phyloP scores from a whole-genome alignment of 768 basidiomycete genomes.

The Gymnopilus junonius region DNA sequence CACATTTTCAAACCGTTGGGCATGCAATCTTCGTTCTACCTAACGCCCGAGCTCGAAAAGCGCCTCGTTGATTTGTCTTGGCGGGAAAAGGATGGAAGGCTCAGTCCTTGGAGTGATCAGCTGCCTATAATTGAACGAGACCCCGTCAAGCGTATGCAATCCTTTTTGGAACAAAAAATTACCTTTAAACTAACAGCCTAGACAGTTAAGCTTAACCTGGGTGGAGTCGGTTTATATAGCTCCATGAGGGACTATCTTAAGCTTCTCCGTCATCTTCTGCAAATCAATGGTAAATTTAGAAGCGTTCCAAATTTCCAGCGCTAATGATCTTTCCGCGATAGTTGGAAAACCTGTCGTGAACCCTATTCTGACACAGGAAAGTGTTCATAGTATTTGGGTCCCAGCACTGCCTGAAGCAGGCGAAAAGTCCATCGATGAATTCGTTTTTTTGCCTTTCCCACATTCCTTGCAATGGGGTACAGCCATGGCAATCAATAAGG shows the following conservation, averaged over 20 bases:
- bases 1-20: conserved; percentile 35
- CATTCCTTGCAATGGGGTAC: conserved; percentile 32
- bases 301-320: not conserved
- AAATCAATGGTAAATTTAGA: conserved; percentile 29
- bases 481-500: conserved; percentile 30
- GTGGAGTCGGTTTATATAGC: conserved; percentile 32
- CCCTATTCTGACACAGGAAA: conserved; percentile 28
- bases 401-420: conserved; percentile 28
- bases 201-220: conserved; percentile 28
- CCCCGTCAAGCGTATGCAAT: not conserved
- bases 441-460: conserved; percentile 13
- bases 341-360: conserved; percentile 25
- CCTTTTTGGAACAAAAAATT: not conserved
- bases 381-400: conserved; percentile 28
- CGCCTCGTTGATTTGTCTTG: conserved; percentile 25
- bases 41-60: conserved; percentile 29
- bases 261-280: conserved; percentile 36
- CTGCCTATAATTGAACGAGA: conserved; percentile 32
- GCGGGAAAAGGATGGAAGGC: conserved; percentile 23
- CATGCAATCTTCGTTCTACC: conserved; percentile 35
- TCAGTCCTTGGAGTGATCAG: conserved; percentile 27
- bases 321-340: conserved; percentile 12
- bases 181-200: not conserved
- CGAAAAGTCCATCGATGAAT: conserved; percentile 21
- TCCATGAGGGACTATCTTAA: conserved; percentile 37